These are phyloP conservation scores for Austroboletus novae-zelandiae DNA, from an alignment of 1,284 basidiomycete species.

Conservation along the genomic window DNA sequence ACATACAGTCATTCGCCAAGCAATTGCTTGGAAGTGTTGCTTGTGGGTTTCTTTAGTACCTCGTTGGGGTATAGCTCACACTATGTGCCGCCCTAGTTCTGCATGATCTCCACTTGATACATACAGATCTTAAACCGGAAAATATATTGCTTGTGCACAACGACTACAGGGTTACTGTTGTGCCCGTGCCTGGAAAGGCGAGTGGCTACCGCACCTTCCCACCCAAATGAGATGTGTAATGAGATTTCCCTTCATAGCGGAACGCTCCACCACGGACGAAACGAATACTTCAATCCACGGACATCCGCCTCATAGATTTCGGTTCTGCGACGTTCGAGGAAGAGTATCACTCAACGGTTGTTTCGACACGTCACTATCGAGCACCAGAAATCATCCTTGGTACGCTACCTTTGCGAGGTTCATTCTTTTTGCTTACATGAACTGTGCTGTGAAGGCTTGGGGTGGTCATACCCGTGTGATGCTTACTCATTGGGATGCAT, in stretches of 20 bases:
- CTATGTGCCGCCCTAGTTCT: constrained; percentile 58
- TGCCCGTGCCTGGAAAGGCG: constrained; percentile 61
- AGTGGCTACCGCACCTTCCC: constrained; percentile 13
- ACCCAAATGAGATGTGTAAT: constrained; percentile 7
- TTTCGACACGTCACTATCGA: constrained; percentile 97
- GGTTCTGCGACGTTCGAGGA: constrained; percentile 97
- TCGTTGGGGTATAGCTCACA: constrained; percentile 11
- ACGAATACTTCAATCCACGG: constrained; percentile 81
- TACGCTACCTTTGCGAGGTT: constrained; percentile 38
- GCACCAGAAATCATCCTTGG: constrained; percentile 99
- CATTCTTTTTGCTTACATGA: constrained; percentile 12
- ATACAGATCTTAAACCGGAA: constrained; percentile 99
- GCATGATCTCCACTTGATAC: constrained; percentile 88
- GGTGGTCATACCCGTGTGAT: constrained; percentile 99
- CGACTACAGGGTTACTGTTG: constrained; percentile 60
- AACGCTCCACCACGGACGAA: constrained; percentile 61
- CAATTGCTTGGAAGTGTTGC: constrained; percentile 93
- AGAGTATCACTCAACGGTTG: constrained; percentile 98
- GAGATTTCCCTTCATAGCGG: constrained; percentile 42
- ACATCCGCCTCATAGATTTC: constrained; percentile 98
- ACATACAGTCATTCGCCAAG: constrained; percentile 94
- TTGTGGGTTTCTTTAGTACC: constrained; percentile 57
- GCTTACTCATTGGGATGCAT: constrained; percentile 99
- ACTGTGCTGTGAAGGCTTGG: constrained; percentile 61
- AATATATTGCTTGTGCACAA: constrained; percentile 95